These are phyloP conservation scores for Rhizophagus sp. DNA, from an alignment of 192 early-diverging fungal species.

Conservation along the genomic window DNA sequence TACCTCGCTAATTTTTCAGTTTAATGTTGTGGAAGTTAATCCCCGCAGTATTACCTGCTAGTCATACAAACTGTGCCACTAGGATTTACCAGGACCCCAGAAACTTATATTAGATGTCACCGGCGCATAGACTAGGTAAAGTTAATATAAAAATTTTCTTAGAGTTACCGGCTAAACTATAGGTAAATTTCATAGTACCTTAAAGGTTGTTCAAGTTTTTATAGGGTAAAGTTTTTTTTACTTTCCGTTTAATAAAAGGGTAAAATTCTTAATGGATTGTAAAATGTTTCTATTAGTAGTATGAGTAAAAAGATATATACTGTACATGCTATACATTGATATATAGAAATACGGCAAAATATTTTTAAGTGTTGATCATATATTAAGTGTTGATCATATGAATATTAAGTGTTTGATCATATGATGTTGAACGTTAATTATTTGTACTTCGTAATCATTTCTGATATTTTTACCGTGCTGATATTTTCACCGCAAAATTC, in stretches of 20 bases:
- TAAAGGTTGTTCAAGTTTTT: neutral
- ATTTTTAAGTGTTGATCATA: too few species aligned
- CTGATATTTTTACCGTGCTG: neutral
- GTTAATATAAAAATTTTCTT: neutral
- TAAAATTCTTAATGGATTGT: slow-evolving; percentile 6
- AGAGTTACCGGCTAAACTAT: slow-evolving; percentile 2
- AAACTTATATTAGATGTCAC: neutral
- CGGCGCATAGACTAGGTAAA: neutral
- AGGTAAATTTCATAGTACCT: slow-evolving; percentile 4
- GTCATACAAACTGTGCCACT: too few species aligned
- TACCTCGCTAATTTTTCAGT: too few species aligned
- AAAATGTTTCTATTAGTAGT: neutral
- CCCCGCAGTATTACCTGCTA: too few species aligned
- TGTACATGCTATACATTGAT: too few species aligned
- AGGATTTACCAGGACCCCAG: neutral
- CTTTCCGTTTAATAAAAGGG: neutral
- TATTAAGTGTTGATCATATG: too few species aligned
- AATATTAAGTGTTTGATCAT: too few species aligned
- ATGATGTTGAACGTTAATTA: too few species aligned
- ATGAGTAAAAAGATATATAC: neutral
- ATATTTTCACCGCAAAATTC: neutral
- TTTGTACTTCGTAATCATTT: too few species aligned
- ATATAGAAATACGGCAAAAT: too few species aligned
- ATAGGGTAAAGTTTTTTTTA: slow-evolving; percentile 10
- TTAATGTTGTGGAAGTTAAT: too few species aligned